Conservation (phyloP, 2,329 filamentous ascomycete genomes). For the Fusarium foetens region DNA sequence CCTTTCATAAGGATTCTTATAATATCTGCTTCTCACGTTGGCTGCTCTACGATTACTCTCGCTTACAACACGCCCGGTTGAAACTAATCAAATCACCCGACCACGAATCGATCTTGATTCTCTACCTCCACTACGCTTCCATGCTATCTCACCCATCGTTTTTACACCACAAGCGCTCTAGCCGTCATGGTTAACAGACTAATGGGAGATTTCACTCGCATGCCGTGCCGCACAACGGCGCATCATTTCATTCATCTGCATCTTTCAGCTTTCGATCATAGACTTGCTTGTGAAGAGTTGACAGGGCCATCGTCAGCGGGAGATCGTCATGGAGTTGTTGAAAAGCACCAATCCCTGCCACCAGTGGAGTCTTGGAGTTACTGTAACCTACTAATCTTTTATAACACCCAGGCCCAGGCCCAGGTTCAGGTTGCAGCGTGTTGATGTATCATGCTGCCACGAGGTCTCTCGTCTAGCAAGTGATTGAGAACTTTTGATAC, state of each 20-base stretch:
- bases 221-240: conserved; percentile 2
- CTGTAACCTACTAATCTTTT: neutral
- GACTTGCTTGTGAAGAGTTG: neutral
- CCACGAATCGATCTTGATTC: conserved; percentile 22
- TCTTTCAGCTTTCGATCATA: neutral
- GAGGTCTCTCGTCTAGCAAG: neutral
- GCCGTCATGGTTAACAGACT: neutral
- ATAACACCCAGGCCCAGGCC: neutral
- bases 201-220: neutral
- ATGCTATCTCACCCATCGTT: neutral
- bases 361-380: conserved; percentile 4
- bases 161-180: conserved; percentile 8
- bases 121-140: conserved; percentile 22
- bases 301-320: conserved; percentile 37
- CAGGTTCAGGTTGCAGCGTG: neutral
- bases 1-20: neutral
- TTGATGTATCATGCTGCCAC: conserved; percentile 2
- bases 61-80: neutral
- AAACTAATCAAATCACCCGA: conserved; percentile 2
- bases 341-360: conserved; percentile 12
- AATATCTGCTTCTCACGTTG: neutral
- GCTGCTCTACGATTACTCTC: neutral
- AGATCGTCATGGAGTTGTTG: conserved; percentile 36
- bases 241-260: neutral
- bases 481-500: neutral